Percentiles rank a stretch among this genome's conserved stretches.
phyloP scores from a whole-genome alignment of 331 rosid genomes.

The Erythrophleum ivorense region DNA sequence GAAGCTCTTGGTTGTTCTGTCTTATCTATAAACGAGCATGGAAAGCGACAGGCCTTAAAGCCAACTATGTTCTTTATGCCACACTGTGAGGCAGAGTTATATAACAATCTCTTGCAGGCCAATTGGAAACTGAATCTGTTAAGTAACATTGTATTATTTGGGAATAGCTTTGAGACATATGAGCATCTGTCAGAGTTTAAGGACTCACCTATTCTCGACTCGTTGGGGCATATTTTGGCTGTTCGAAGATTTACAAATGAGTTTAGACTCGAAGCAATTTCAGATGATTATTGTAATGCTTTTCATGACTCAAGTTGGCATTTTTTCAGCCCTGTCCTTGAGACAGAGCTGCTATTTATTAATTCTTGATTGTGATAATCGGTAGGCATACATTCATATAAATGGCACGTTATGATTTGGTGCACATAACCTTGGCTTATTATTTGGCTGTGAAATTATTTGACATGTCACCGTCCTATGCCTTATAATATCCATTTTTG shows the following conservation, averaged over 20 bases:
- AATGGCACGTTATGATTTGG: background rate
- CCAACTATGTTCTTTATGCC: conserved; percentile 91
- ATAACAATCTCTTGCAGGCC: conserved; percentile 73
- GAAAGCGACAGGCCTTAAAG: conserved; percentile 60
- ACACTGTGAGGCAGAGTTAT: conserved; percentile 80
- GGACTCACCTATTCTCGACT: conserved; percentile 45
- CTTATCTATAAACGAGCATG: conserved; percentile 69
- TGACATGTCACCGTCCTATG: background rate
- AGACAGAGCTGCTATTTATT: conserved; percentile 44
- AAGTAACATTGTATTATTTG: conserved; percentile 62
- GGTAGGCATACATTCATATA: background rate
- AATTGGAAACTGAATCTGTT: conserved; percentile 67
- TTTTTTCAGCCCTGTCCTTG: conserved; percentile 61
- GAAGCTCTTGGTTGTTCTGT: conserved; percentile 70
- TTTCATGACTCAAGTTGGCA: conserved; percentile 92
- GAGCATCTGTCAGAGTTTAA: conserved; percentile 52
- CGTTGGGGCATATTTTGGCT: conserved; percentile 53
- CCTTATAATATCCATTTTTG: background rate
- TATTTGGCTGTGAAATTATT: background rate
- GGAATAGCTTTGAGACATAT: conserved; percentile 76
- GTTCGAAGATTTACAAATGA: conserved; percentile 54
- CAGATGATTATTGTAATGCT: conserved; percentile 74
- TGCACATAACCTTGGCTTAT: background rate
- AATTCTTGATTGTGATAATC: conserved; percentile 38
- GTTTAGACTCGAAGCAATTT: conserved; percentile 56